Base-by-base conservation (phyloP, 768 basidiomycete species). In the Amanita jacksonii region DNA sequence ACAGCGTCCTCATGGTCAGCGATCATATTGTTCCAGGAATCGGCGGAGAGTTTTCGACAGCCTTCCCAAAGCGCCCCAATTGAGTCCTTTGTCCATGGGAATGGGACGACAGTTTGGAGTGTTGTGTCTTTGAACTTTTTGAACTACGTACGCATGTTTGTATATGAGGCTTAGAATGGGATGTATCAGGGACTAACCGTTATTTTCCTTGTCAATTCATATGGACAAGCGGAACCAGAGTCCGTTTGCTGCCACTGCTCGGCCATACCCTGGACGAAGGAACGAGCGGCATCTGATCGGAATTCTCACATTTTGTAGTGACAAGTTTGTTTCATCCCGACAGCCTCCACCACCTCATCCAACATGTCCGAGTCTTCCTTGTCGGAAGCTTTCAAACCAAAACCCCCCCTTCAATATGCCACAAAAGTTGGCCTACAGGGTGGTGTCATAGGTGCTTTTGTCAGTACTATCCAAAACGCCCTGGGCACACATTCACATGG, bases 401-500 rank as follows among this genome's bases (percentile, higher is more conserved):
- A 77, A 52, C 64, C 76, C 13, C 57, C 78, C 4, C 54, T 83
- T 15, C 58, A 70, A 45, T 74, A 77, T 52, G 77, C 81, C 20
- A 66, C 78, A 5, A 64, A 63, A 2, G 62, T 74, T 24, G 81
- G 75, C 38, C 63, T 82, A n/a, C 81, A 85, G 56, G 72, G 76
- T 46, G 81, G 71, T 35, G 69, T 65, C 31, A 71, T 85, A 42
- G 83, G 83, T 16, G 70, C 78, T 47, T 73, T 84, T 62, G 72
- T 82, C 61, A 83, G 82, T 47, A 58, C 70, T 9, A 55, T 75
- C 25, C 88, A 89, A 65, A 93, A 88, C 73, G 85, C 85, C 22
- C 67, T 91, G 48, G 79, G 77, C 34, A 73, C 66, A 51, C 91
- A 89, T 64, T 74, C 77, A 31, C 70, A 72, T 51, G 92, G 88